phyloP scores from a whole-genome alignment of 1,284 basidiomycete species.

The Cryptococcus hybrid region DNA sequence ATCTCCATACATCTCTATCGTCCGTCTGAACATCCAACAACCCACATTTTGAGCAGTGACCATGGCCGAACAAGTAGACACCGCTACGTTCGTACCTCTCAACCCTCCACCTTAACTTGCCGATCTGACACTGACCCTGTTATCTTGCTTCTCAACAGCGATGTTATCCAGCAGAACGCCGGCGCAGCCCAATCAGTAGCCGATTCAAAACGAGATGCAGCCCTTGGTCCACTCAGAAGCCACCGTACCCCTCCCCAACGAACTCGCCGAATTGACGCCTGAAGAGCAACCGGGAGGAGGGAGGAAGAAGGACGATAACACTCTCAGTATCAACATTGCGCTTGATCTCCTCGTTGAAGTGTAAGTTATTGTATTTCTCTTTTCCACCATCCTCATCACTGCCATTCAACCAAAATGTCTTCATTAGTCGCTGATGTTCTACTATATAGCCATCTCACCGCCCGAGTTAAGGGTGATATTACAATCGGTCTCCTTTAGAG shows the following conservation, averaged over 20 bases:
- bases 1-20: too few relatives aligned
- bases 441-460: constrained; percentile 9
- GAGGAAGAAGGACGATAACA: constrained; percentile 10
- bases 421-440: neutral
- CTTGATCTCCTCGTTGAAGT: constrained; percentile 18
- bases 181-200: too few relatives aligned
- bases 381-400: too few relatives aligned
- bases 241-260: constrained; percentile 1
- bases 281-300: constrained; percentile 2
- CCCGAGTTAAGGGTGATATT: constrained; percentile 21
- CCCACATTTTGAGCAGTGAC: too few relatives aligned
- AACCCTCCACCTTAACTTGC: too few relatives aligned
- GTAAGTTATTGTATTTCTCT: neutral
- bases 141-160: too few relatives aligned
- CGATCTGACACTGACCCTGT: too few relatives aligned
- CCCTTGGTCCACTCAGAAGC: neutral
- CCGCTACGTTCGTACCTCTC: too few relatives aligned
- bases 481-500: constrained; percentile 18
- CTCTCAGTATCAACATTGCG: constrained; percentile 14
- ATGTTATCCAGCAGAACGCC: too few relatives aligned
- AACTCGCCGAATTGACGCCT: neutral
- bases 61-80: too few relatives aligned
- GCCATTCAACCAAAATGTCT: too few relatives aligned
- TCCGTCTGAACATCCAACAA: too few relatives aligned
- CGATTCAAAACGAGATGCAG: neutral